Evolutionary conservation across 768 basidiomycete genomes (phyloP), one percentile per base, ranked within the genome.

Genomic region (Kwoniella botswanensis): DNA sequence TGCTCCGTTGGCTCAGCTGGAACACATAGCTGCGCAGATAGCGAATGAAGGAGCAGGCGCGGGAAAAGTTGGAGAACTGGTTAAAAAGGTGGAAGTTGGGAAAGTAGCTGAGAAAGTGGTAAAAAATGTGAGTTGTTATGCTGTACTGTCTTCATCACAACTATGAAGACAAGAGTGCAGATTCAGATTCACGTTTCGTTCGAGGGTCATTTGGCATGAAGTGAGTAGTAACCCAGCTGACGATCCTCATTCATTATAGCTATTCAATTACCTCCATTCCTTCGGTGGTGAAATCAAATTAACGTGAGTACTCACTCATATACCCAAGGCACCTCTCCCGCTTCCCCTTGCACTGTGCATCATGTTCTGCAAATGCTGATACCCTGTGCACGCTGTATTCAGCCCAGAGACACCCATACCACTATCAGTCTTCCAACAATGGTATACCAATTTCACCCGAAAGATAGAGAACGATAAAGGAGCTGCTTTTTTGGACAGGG

Each of bases 321-420:
- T 63, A 29, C 63, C n/a, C 24, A 55, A 6, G 29, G n/a, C 13
- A n/a, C 61, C 10, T n/a, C 29, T 9, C n/a, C 67, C 63, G 35
- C 17, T 60, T 54, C 29, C 17, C 21, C 26, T 5, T 29, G n/a
- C 5, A 46, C 5, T 10, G 46, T 18, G 12, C 15, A 50, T 50
- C 46, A 50, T 50, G 15, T 59, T 35, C 35, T 35, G 35, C 35
- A 35, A 35, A 35, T 35, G 6, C 35, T 35, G 35, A 35, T 35
- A 35, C 0, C 7, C 35, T 35, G 35, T 35, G 6, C 6, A 35
- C 35, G 4, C 35, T 7, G 35, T 35, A 35, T 35, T 35, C 35
- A 82, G 78, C 12, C 81, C 81, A 4, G 81, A 83, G n/a, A 83
- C 82, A n/a, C 82, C 81, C 9, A 82, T 83, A 24, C 82, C 82